Percentiles rank a stretch among this genome's conserved stretches.
Conservation (phyloP, 768 basidiomycete genomes). For the Trametes cinnabarina region DNA sequence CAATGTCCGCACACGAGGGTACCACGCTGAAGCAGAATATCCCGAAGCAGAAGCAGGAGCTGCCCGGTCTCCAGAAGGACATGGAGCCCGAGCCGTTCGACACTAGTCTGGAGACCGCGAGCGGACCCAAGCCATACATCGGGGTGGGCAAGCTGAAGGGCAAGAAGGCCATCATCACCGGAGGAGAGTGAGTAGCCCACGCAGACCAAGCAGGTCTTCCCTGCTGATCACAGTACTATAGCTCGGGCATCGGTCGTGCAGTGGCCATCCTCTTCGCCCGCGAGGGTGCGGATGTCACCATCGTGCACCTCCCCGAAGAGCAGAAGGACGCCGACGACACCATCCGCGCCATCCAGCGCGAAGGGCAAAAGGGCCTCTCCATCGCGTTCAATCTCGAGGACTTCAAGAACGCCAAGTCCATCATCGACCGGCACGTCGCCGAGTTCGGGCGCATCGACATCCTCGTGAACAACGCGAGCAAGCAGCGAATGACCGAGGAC, state of each 20-base stretch:
- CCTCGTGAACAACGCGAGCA: constrained; percentile 60
- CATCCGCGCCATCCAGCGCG: constrained; percentile 45
- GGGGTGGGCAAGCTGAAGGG: constrained; percentile 44
- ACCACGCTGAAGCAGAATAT: constrained; percentile 27
- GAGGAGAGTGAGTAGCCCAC: constrained; percentile 18
- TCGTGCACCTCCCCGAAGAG: constrained; percentile 56
- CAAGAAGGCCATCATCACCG: constrained; percentile 26
- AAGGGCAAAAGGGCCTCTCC: constrained; percentile 37
- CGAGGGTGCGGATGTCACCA: constrained; percentile 53
- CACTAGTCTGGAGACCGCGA: constrained; percentile 47
- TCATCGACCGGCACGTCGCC: constrained; percentile 48
- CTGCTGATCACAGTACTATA: neutral
- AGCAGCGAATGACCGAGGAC: constrained; percentile 43
- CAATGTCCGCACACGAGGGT: constrained; percentile 17
- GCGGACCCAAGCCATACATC: constrained; percentile 48
- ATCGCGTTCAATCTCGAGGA: constrained; percentile 44
- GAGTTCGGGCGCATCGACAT: constrained; percentile 49
- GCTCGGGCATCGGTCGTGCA: constrained; percentile 51
- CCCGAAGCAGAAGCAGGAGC: constrained; percentile 40
- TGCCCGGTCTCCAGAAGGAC: constrained; percentile 50
- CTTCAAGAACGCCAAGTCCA: constrained; percentile 34
- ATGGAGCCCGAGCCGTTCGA: constrained; percentile 43
- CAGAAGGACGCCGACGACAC: constrained; percentile 51
- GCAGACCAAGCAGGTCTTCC: no score
- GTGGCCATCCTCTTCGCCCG: constrained; percentile 51